Conservation (phyloP, 768 basidiomycete species). For the Termitomyces sp. region DNA sequence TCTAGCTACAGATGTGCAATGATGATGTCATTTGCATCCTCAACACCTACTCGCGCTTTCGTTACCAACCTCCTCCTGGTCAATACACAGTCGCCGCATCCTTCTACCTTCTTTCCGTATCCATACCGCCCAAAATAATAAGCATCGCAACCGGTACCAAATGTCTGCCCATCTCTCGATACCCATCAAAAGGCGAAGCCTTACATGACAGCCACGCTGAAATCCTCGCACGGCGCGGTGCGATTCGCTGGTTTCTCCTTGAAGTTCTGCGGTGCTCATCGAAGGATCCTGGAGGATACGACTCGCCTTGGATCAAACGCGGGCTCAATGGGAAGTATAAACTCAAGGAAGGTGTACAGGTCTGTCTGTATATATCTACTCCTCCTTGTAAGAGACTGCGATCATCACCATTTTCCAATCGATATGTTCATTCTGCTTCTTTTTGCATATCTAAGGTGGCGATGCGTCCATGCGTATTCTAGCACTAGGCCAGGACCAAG, state of each 20-base stretch:
- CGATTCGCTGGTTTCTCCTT: constrained; percentile 73
- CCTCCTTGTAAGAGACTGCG: constrained; percentile 41
- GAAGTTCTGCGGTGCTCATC: constrained; percentile 44
- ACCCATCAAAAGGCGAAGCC: constrained; percentile 68
- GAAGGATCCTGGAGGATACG: constrained; percentile 15
- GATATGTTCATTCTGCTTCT: constrained; percentile 3
- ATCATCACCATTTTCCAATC: constrained; percentile 1
- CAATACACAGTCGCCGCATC: constrained; percentile 66
- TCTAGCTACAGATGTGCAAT: constrained; percentile 8
- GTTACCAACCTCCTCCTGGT: constrained; percentile 43
- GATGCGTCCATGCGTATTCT: constrained; percentile 84
- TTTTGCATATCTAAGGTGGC: constrained; percentile 50
- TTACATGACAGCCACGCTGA: constrained; percentile 92
- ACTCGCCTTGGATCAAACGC: constrained; percentile 47
- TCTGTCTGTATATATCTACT: constrained; percentile 71
- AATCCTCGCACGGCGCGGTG: constrained; percentile 78
- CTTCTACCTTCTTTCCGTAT: constrained; percentile 33
- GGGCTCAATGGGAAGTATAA: constrained; percentile 33
- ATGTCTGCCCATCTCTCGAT: constrained; percentile 60
- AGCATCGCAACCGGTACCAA: constrained; percentile 83
- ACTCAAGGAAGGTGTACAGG: constrained; percentile 38
- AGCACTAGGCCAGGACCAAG: constrained; percentile 66
- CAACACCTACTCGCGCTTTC: constrained; percentile 37
- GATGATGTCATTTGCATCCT: constrained; percentile 28
- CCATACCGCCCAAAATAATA: constrained; percentile 44